Evolutionary conservation across 139 green algal genomes (phyloP).

Genomic region (Nannochloris sp.): DNA sequence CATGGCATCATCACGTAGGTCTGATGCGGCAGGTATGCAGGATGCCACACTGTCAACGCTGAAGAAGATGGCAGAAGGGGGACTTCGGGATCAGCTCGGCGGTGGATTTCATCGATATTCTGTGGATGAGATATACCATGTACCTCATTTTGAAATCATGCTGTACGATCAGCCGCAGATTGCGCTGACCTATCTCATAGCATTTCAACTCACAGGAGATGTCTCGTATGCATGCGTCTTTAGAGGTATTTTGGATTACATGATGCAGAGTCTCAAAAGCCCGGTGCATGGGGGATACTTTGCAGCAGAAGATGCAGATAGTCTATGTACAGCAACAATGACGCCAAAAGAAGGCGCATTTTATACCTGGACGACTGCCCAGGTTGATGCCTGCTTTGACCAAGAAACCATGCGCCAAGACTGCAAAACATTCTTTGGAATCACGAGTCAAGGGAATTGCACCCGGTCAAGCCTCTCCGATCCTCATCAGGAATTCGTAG

Average conservation of each 20-base stretch:
- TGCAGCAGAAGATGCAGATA: slow-evolving; percentile 78
- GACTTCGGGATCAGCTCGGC: slow-evolving; percentile 78
- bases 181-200: slow-evolving; percentile 50
- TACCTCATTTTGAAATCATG: slow-evolving; percentile 94
- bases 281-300: slow-evolving; percentile 61
- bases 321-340: slow-evolving; percentile 14
- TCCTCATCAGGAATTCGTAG: slow-evolving; percentile 75
- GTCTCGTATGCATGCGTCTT: slow-evolving; percentile 36
- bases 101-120: slow-evolving; percentile 84
- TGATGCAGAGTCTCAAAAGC: slow-evolving; percentile 64
- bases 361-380: slow-evolving; percentile 54
- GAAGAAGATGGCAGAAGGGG: slow-evolving; percentile 65
- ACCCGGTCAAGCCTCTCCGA: slow-evolving; percentile 51
- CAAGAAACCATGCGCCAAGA: neutral
- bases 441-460: slow-evolving; percentile 47
- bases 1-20: slow-evolving; percentile 6
- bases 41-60: slow-evolving; percentile 51
- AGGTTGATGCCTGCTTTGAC: slow-evolving; percentile 52
- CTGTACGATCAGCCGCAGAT: slow-evolving; percentile 86
- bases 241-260: slow-evolving; percentile 79
- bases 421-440: slow-evolving; percentile 50
- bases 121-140: slow-evolving; percentile 46
- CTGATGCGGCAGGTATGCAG: slow-evolving; percentile 20
- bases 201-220: slow-evolving; percentile 53
- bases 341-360: slow-evolving; percentile 70